phyloP scores from a whole-genome alignment of 169 alveolate genomes.

The Plasmodium inui region DNA sequence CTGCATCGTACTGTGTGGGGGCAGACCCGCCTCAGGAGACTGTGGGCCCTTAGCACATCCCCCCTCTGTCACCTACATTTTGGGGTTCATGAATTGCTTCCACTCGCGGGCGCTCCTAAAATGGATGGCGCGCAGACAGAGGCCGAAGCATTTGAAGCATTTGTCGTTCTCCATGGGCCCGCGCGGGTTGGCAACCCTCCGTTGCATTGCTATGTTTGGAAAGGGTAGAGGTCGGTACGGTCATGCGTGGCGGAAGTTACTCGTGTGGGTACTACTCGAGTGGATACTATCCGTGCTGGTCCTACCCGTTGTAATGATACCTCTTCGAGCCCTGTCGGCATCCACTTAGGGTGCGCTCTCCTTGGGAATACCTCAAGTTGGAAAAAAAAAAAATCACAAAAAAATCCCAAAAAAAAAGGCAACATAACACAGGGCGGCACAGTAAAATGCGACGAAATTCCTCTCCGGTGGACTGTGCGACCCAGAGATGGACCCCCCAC shows the following conservation, averaged over 20 bases:
- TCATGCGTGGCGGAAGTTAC: background rate
- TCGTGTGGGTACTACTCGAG: background rate
- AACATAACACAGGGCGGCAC: background rate
- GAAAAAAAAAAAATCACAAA: background rate
- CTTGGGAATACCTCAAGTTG: background rate
- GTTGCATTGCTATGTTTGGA: background rate
- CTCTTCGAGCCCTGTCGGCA: background rate
- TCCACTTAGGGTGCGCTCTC: background rate
- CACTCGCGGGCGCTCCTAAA: conserved; percentile 67
- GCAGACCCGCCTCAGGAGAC: background rate
- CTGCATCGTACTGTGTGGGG: background rate
- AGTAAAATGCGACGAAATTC: background rate
- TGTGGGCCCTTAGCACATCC: background rate
- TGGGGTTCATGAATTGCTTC: conserved; percentile 72
- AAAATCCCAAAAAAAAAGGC: background rate
- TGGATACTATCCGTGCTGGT: background rate
- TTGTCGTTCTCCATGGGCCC: background rate
- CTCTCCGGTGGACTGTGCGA: background rate
- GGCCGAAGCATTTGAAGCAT: background rate
- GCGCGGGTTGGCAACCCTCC: background rate
- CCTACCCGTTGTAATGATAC: background rate
- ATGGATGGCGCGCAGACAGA: conserved; percentile 39
- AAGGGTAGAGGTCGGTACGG: background rate
- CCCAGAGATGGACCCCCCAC: background rate
- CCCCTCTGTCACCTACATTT: conserved; percentile 14